phyloP scores from a whole-genome alignment of 2,329 filamentous ascomycete genomes.

The Pleoardoris graminearum region DNA sequence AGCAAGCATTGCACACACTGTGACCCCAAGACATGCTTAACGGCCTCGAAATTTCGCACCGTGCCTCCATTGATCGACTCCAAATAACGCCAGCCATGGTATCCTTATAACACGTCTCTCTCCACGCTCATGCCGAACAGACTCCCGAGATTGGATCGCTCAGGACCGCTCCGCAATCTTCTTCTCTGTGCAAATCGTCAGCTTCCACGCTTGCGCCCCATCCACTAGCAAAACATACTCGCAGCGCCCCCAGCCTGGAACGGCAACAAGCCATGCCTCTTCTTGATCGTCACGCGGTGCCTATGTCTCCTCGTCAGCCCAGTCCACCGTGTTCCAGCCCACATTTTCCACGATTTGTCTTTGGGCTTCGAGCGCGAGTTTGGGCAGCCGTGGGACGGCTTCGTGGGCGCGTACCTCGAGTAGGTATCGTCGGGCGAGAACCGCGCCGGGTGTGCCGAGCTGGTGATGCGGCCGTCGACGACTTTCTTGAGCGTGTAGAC shows the following conservation, averaged over 20 bases:
- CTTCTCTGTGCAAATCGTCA: conserved; percentile 7
- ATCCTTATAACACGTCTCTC: conserved; percentile 6
- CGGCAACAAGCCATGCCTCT: conserved; percentile 84
- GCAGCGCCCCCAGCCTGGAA: conserved; percentile 63
- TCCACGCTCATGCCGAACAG: no score
- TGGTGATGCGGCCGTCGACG: conserved; percentile 78
- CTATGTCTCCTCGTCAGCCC: conserved; percentile 48
- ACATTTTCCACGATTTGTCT: not conserved
- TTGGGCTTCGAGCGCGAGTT: not conserved
- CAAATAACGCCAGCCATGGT: conserved; percentile 2
- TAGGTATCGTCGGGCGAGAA: conserved; percentile 99
- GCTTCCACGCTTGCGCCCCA: not conserved
- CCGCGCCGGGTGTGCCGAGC: conserved; percentile 91
- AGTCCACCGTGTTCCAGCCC: no score
- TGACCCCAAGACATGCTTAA: no score
- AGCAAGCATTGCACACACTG: no score
- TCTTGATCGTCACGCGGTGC: conserved; percentile 93
- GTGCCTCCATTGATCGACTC: not conserved
- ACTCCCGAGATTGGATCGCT: no score
- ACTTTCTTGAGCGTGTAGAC: conserved; percentile 96
- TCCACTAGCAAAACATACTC: conserved; percentile 46
- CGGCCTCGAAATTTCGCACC: not conserved
- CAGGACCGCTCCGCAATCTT: conserved; percentile 12
- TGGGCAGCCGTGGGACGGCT: not conserved
- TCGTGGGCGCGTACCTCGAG: conserved; percentile 61